Base-by-base conservation (phyloP, 2,329 filamentous ascomycete genomes). In the Talaromyces islandicus region DNA sequence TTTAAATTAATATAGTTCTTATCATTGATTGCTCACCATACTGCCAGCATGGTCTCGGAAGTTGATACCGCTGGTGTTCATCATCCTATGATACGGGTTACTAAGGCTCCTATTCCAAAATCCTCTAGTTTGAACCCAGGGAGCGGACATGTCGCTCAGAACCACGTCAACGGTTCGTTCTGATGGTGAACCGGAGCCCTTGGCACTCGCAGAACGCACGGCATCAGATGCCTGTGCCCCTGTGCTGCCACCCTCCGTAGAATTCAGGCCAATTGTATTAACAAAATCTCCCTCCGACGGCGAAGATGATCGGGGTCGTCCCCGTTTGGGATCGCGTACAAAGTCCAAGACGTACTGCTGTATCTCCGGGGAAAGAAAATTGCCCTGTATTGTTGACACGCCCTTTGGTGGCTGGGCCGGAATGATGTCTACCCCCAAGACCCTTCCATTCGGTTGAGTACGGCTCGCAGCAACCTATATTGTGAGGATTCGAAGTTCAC, bases 91-190 rank as follows among this genome's bases (percentile, higher is more conserved):
- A 86, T 95, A 94, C 65, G 92, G 91, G 85, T 94, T 89, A 93
- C 88, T 96, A 85, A 97, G 84, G 81, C 88, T 96, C 80, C 86
- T 91, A 80, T 89, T 88, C 80, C 85, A 88, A 80, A 90, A 92
- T 71, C 88, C 88, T 70, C 83, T 82, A 57, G 85, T 89, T 80
- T 90, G 89, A 69, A 86, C 82, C 92, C 92, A 97, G 88, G 94
- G 92, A 83, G 83, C 93, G 85, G 88, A 99, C 94, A 99, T 99
- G 84, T 99, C 94, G 86, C 91, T 96, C 73, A 99, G 81, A 73
- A 99, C 91, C 71, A 99, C 85, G 78, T 97, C 91, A 65, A 97
- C 92, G 70, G 85, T 85, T 70, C 83, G 82, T 64, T 82, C 82
- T 58, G 62, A 32, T 54, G 65, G 61, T 54, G 29, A 59, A 52